phyloP scores from a whole-genome alignment of 176 grass and related monocot species.

The Puya raimondii region DNA sequence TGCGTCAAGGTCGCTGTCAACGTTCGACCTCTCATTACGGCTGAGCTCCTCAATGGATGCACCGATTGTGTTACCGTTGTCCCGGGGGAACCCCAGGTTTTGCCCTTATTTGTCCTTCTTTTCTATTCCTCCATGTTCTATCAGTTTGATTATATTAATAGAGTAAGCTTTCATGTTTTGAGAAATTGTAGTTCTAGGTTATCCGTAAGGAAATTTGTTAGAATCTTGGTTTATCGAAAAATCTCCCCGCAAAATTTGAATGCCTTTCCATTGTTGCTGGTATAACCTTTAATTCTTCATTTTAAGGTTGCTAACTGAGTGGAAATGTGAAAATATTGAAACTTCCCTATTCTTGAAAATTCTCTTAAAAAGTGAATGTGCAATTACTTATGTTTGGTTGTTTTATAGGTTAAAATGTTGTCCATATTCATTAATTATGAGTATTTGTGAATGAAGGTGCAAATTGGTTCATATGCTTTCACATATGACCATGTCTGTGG shows the following conservation, averaged over 20 bases:
- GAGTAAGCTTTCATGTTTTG: not conserved
- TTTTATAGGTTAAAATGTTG: not conserved
- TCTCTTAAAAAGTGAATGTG: no score
- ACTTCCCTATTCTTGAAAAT: no score
- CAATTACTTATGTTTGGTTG: not conserved
- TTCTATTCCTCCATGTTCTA: not conserved
- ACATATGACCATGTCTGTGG: slow-evolving; percentile 86
- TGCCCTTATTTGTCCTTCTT: not conserved
- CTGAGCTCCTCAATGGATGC: slow-evolving; percentile 69
- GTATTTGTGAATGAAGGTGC: slow-evolving; percentile 30
- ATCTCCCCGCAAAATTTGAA: no score
- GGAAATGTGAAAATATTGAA: no score
- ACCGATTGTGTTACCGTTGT: slow-evolving; percentile 72
- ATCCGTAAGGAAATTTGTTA: no score
- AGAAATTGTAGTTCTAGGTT: no score
- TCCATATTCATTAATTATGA: slow-evolving; percentile 14
- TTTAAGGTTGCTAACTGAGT: no score
- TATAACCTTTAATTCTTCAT: no score
- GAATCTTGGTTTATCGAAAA: no score
- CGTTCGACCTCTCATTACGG: slow-evolving; percentile 78
- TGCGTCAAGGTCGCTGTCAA: slow-evolving; percentile 92
- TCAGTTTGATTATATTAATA: not conserved
- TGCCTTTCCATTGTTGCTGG: no score
- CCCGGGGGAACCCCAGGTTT: slow-evolving; percentile 88
- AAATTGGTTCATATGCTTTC: slow-evolving; percentile 74